Base-by-base conservation (phyloP, 2,329 filamentous ascomycete genomes). In the Colletotrichum siamense region DNA sequence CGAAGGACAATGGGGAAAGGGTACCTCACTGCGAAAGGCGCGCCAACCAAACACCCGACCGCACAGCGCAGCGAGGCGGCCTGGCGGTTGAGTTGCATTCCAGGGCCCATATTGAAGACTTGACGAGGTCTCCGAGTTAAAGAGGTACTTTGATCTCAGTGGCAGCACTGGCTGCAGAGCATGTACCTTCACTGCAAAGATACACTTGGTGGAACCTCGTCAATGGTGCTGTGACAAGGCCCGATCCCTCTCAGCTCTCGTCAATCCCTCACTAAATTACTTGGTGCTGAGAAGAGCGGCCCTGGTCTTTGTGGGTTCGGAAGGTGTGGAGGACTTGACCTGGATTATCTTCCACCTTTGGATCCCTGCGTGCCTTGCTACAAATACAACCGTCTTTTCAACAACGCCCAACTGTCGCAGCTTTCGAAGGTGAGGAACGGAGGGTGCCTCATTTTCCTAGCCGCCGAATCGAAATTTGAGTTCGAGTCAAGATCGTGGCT, bases 161-260 rank as follows among this genome's bases (percentile, higher is more conserved):
- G 8, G 6, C 1, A 7, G 10, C n/a, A 22, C 0, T 7, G 6
- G 12, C n/a, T n/a, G 8, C 2, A 13, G 12, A n/a, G 5, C 2
- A 44, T 15, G 71, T 73, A 73, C 32, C 18, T 32, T 28, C 6
- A 6, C 8, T 16, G 26, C 24, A 13, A 10, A 18, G 30, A 18
- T 70, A 71, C 62, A 32, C 26, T 8, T 16, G 8, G 6, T 22
- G 62, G 52, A n/a, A 30, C 63, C 70, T 61, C 12, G 39, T 24
- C 49, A 10, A 16, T 24, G 71, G 52, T 73, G 63, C 63, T 63
- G 69, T 67, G 73, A 75, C 73, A 63, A 61, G 69, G 70, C 66
- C 73, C 71, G 70, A 73, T 73, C 70, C 73, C 63, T 75, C 62
- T 52, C 44, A 65, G 72, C 67, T 74, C 67, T 72, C n/a, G 69